A percentile compares a stretch with the other conserved stretches of the same genome.
These are phyloP conservation scores for Penicillium canescens DNA, from an alignment of 495 filamentous ascomycete species.

Conservation along the genomic window DNA sequence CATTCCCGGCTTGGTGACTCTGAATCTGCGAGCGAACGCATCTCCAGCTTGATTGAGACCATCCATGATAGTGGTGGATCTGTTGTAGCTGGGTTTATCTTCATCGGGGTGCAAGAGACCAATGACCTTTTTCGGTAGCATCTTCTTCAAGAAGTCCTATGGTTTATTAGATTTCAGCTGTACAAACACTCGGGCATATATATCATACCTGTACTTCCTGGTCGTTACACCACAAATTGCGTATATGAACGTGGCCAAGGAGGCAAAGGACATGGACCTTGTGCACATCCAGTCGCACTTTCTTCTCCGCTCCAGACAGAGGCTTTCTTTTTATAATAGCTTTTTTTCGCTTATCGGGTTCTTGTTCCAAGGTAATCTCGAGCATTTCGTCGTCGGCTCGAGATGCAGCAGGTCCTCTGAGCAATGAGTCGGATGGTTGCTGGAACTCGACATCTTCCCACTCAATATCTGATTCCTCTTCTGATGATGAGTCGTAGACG, in stretches of 20 bases:
- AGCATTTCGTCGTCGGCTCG: conserved; percentile 40
- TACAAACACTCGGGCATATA: not conserved
- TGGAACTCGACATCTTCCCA: conserved; percentile 71
- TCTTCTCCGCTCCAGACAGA: conserved; percentile 69
- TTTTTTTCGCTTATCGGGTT: conserved; percentile 37
- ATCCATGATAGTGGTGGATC: conserved; percentile 71
- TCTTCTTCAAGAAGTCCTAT: conserved; percentile 53
- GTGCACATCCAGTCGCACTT: conserved; percentile 72
- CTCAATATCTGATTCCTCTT: conserved; percentile 62
- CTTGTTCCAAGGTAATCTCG: conserved; percentile 58
- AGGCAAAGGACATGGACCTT: conserved; percentile 85
- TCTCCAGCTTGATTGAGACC: conserved; percentile 70
- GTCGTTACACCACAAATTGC: conserved; percentile 92
- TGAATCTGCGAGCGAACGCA: conserved; percentile 67
- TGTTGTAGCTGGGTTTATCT: conserved; percentile 65
- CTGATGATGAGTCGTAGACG: conserved; percentile 44
- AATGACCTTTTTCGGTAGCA: conserved; percentile 61
- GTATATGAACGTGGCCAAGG: conserved; percentile 67
- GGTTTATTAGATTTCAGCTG: conserved; percentile 3
- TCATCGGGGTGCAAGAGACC: conserved; percentile 64
- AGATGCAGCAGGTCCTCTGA: conserved; percentile 12
- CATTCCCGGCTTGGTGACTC: conserved; percentile 68
- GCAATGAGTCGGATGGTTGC: conserved; percentile 34
- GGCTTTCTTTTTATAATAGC: conserved; percentile 52
- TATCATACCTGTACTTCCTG: conserved; percentile 55